Evolutionary conservation across 2,329 filamentous ascomycete genomes (phyloP), one percentile per base, ranked within the genome.

Genomic region (Nemania diffusa): DNA sequence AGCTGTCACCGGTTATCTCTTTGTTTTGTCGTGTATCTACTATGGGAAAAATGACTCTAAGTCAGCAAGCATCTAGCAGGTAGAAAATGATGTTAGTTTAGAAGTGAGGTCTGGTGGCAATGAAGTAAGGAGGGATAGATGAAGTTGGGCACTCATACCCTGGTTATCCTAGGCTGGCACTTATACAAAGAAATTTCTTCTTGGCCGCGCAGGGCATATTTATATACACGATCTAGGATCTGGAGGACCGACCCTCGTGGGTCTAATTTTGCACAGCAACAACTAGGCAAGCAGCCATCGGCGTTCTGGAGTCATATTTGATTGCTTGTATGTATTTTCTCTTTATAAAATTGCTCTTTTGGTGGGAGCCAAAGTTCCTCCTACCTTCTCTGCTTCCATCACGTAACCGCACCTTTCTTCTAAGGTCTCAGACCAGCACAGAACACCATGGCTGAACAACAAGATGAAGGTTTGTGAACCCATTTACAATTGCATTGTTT

Each of bases 391-490:
- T 29, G 24, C 13, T 44, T 34, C 29, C 2, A 34, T 26, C 26
- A 22, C 17, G 50, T 17, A 27, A 3, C 26, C 2, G 20, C 9
- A 26, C 37, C 5, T 13, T 27, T 9, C 2, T n/a, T 22, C 27
- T 6, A 26, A 56, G 5, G 17, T n/a, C 20, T 42, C 9, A 9
- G 4, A 51, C 5, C 15, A 40, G n/a, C n/a, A 57, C 22, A 42
- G 17, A 50, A 44, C 57, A 65, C 11, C 34, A 65, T 65, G 63
- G 29, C 29, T 56, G 51, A 56, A 44, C 6, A 40, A 0, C 50
- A 50, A 0, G n/a, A 3, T 50, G 37, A n/a, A 62, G 44, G 63
- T 65, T 57, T 20, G 50, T 60, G 22, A 32, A 37, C 2, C 9
- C 8, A 22, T 37, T 20, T 15, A 37, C 24, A 46, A 22, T 48